These are phyloP conservation scores for Fagopyrum esculentum DNA, from an alignment of 148 eudicot genomes.

Conservation along the genomic window DNA sequence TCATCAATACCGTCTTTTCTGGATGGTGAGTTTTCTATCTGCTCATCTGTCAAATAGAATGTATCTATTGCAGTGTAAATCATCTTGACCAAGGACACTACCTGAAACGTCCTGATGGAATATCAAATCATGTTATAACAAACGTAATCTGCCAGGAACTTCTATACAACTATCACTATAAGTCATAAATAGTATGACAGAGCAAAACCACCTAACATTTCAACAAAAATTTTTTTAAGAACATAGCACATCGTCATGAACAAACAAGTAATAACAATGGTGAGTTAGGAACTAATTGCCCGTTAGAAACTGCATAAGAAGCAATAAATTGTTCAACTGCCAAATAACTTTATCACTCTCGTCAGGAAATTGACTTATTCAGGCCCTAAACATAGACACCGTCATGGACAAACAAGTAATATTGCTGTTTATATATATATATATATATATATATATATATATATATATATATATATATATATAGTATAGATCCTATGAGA, in stretches of 20 bases:
- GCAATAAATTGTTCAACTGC: not conserved
- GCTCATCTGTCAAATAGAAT: constrained; percentile 77
- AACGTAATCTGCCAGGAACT: not conserved
- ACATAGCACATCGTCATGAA: not conserved
- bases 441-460: too few species aligned
- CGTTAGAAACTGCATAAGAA: not conserved
- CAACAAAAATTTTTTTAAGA: not conserved
- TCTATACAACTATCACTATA: not conserved
- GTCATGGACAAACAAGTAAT: too few species aligned
- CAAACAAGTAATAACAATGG: not conserved
- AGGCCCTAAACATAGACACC: too few species aligned
- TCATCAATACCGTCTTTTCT: constrained; percentile 75
- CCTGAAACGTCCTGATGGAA: not conserved
- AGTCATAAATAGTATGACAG: not conserved
- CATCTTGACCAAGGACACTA: constrained; percentile 32
- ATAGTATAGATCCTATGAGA: too few species aligned
- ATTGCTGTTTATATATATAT: too few species aligned
- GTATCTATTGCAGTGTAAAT: constrained; percentile 93
- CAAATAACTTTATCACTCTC: not conserved
- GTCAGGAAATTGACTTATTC: not conserved
- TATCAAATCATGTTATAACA: not conserved
- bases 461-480: too few species aligned
- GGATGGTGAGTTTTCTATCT: constrained; percentile 72
- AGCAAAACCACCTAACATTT: not conserved
- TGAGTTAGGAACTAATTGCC: not conserved